Conservation (phyloP, 2,329 filamentous ascomycete species). For the Raffaelea arxii region DNA sequence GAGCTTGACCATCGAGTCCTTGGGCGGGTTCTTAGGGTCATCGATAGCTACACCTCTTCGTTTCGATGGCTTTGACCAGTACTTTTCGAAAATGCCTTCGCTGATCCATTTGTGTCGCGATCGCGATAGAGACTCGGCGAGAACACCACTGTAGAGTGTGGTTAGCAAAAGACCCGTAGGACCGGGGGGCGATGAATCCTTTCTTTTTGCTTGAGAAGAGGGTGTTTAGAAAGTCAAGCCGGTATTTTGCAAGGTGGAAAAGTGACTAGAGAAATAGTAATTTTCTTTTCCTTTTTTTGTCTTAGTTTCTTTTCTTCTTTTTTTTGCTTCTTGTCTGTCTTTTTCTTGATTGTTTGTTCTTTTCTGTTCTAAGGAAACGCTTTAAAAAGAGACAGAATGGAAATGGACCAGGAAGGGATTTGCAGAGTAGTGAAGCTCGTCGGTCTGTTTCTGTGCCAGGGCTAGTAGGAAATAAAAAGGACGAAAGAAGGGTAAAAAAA, state of each 20-base stretch:
- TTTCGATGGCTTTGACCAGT: conserved; percentile 66
- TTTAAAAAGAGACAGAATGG: no score
- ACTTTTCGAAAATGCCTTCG: conserved; percentile 65
- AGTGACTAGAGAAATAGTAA: not conserved
- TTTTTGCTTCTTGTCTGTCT: not conserved
- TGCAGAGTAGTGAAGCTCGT: no score
- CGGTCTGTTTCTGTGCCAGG: no score
- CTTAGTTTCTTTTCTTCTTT: not conserved
- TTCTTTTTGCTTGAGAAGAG: conserved; percentile 1
- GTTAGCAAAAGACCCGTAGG: no score
- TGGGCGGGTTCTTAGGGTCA: conserved; percentile 56
- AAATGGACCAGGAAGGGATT: no score
- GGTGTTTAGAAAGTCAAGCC: no score
- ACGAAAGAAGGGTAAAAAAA: no score
- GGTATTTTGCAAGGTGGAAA: not conserved
- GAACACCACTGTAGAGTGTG: conserved; percentile 51
- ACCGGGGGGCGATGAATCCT: not conserved
- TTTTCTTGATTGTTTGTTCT: no score
- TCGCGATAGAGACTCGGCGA: conserved; percentile 61
- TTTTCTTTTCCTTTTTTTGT: not conserved
- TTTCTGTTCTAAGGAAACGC: no score
- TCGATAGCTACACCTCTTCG: conserved; percentile 55
- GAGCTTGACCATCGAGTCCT: conserved; percentile 63
- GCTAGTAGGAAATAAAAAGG: no score
- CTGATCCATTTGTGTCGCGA: conserved; percentile 66